Percentiles rank a stretch among this genome's conserved stretches.
Conservation (phyloP, 441 rosid genomes). For the Syzygium syzygioides region DNA sequence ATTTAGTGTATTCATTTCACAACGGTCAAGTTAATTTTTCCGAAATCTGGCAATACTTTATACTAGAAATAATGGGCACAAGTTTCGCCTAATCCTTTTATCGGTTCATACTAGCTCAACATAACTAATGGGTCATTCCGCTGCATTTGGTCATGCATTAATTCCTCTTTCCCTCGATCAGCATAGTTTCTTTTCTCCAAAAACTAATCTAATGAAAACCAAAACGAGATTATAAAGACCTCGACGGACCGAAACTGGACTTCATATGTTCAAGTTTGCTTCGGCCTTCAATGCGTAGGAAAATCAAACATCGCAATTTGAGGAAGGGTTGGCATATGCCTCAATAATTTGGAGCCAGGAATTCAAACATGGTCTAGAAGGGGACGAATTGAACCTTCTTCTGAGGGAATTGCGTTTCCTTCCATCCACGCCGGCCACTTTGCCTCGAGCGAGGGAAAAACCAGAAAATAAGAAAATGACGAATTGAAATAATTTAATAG, state of each 20-base stretch:
- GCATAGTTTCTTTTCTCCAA: not conserved
- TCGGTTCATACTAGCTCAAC: not conserved
- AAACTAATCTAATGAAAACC: not conserved
- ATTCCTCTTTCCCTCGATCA: not conserved
- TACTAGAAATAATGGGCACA: not conserved
- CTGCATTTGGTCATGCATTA: not conserved
- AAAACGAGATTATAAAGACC: not conserved
- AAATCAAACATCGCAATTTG: not conserved
- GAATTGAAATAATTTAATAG: conserved; percentile 10
- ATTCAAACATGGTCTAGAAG: not conserved
- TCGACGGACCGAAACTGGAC: not conserved
- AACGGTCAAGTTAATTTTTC: not conserved
- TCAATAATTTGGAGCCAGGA: not conserved
- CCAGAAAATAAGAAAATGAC: not conserved
- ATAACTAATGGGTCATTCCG: not conserved
- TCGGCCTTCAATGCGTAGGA: not conserved
- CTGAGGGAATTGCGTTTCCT: not conserved
- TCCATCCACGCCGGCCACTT: not conserved
- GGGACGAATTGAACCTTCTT: not conserved
- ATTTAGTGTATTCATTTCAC: not conserved
- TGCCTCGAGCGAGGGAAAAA: not conserved
- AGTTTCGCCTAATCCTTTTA: not conserved
- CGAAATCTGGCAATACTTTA: not conserved
- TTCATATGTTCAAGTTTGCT: not conserved
- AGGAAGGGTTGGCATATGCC: not conserved